Evolutionary conservation across 495 filamentous ascomycete genomes (phyloP).

Genomic region (Chaetomium fimeti): DNA sequence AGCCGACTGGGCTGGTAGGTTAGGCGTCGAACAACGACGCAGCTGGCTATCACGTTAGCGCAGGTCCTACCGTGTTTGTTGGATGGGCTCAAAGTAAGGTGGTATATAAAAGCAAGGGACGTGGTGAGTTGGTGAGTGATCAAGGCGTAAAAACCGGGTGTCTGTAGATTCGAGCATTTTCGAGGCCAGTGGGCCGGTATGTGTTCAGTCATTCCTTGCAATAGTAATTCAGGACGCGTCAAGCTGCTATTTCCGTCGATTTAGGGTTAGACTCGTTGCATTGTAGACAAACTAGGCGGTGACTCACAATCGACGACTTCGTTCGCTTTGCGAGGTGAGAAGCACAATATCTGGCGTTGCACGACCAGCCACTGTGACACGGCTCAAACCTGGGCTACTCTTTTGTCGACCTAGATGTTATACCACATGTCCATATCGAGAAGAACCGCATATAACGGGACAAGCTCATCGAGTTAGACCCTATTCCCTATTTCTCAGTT

Average conservation of each 20-base stretch:
- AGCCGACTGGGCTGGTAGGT: slow-evolving; percentile 37
- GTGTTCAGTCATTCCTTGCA: background rate
- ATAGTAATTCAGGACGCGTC: background rate
- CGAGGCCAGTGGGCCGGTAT: background rate
- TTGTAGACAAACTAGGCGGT: too few relatives aligned
- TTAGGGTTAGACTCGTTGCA: background rate
- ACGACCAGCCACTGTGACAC: too few relatives aligned
- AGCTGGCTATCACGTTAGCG: background rate
- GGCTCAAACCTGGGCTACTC: too few relatives aligned
- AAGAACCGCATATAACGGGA: too few relatives aligned
- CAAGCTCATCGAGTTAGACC: too few relatives aligned
- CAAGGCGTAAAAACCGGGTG: background rate
- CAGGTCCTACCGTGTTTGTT: background rate
- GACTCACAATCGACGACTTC: too few relatives aligned
- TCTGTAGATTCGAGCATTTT: background rate
- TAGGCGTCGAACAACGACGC: slow-evolving; percentile 12
- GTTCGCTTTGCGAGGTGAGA: too few relatives aligned
- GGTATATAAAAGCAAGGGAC: background rate
- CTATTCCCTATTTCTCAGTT: too few relatives aligned
- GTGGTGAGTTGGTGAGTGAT: background rate
- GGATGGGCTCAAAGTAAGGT: background rate
- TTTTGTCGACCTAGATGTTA: too few relatives aligned
- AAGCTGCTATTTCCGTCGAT: background rate
- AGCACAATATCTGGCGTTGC: too few relatives aligned
- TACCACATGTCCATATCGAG: too few relatives aligned